phyloP scores from a whole-genome alignment of 371 early-diverging fungal species.

The Cokeromyces recurvatus region DNA sequence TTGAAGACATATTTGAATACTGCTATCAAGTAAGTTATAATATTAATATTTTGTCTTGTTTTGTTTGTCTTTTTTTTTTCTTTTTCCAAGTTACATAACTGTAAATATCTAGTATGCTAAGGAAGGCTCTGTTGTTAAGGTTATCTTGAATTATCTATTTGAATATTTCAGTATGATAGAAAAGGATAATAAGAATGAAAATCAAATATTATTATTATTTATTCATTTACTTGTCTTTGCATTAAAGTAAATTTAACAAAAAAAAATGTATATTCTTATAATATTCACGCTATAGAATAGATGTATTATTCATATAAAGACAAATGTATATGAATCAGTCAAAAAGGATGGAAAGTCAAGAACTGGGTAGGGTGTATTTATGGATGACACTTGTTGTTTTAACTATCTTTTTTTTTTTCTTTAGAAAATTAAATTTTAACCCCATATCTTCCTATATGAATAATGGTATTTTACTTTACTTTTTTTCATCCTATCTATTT shows the following conservation, averaged over 20 bases:
- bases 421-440: conserved; percentile 6
- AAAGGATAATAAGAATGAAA: background rate
- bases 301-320: conserved; percentile 12
- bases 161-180: background rate
- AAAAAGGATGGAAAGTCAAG: background rate
- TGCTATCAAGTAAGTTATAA: background rate
- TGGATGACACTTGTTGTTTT: background rate
- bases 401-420: background rate
- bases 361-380: conserved; percentile 1
- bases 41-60: background rate
- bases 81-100: background rate
- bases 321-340: conserved; percentile 4
- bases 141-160: background rate
- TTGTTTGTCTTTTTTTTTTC: background rate
- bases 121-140: background rate
- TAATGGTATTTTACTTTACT: background rate
- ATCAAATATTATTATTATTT: background rate
- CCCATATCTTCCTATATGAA: conserved; percentile 3
- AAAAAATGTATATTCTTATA: background rate
- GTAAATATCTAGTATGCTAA: background rate
- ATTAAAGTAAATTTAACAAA: background rate
- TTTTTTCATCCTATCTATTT: too few species aligned
- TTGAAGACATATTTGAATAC: too few species aligned
- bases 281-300: too few species aligned
- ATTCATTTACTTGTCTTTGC: background rate